Evolutionary conservation across 805 yeast species (phyloP).

Genomic region (Lipomyces orientalis): DNA sequence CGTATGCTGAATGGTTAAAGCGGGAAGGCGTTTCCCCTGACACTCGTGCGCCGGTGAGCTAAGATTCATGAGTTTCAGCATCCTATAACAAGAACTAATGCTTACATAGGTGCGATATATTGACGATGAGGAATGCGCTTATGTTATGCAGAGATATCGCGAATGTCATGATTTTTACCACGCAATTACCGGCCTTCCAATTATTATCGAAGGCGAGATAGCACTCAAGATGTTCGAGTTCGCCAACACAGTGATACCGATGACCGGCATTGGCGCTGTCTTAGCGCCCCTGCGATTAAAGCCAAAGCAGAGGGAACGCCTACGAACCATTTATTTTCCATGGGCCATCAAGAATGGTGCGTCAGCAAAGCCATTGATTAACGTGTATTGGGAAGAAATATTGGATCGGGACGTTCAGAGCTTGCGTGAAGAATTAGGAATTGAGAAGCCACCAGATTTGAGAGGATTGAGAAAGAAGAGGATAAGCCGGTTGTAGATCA

Average conservation of each 20-base stretch:
- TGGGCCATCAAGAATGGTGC: constrained; percentile 84
- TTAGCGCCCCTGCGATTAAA: constrained; percentile 83
- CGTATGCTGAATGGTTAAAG: constrained; percentile 82
- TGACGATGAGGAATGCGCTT: constrained; percentile 88
- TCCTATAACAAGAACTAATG: neutral
- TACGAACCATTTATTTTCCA: constrained; percentile 76
- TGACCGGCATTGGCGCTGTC: constrained; percentile 93
- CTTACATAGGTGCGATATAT: constrained; percentile 61
- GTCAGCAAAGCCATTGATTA: constrained; percentile 74
- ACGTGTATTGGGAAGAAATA: constrained; percentile 89
- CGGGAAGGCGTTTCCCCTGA: constrained; percentile 92
- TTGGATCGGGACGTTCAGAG: constrained; percentile 75
- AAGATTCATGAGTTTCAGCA: neutral
- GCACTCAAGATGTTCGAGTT: constrained; percentile 86
- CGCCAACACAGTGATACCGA: constrained; percentile 89
- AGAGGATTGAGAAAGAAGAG: constrained; percentile 56
- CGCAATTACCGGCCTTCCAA: constrained; percentile 87
- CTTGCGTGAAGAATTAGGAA: constrained; percentile 71
- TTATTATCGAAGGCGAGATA: constrained; percentile 92
- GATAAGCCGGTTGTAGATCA: constrained; percentile 19
- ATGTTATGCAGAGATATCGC: constrained; percentile 89
- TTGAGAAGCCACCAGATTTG: constrained; percentile 80
- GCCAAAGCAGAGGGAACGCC: constrained; percentile 63
- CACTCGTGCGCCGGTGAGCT: constrained; percentile 73
- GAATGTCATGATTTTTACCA: constrained; percentile 98